phyloP scores from a whole-genome alignment of 768 basidiomycete species.

The Collybia mongolica region DNA sequence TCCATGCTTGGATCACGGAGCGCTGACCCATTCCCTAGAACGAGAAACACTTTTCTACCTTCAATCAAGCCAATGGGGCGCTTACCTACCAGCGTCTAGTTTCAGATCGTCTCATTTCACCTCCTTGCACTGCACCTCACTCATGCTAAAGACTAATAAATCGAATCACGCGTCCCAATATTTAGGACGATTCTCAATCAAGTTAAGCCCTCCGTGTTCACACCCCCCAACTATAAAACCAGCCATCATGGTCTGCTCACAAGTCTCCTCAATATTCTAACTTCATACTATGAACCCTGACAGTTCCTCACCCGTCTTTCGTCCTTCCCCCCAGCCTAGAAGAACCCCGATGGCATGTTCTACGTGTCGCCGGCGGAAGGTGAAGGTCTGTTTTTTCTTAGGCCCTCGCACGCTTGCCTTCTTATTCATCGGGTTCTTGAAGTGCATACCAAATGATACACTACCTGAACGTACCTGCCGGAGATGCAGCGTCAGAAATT shows the following conservation, averaged over 20 bases:
- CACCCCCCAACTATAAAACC: conserved; percentile 1
- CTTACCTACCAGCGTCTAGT: background rate
- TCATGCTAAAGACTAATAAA: too few relatives aligned
- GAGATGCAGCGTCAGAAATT: conserved; percentile 35
- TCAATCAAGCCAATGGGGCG: too few relatives aligned
- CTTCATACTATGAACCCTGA: conserved; percentile 36
- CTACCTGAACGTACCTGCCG: conserved; percentile 31
- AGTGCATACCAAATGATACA: conserved; percentile 26
- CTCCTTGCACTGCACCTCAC: too few relatives aligned
- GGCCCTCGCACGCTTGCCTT: background rate
- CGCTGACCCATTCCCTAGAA: too few relatives aligned
- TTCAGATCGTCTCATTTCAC: background rate
- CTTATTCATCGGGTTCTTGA: background rate
- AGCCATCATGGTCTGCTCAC: background rate
- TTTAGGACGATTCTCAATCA: too few relatives aligned
- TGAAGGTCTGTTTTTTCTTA: conserved; percentile 38
- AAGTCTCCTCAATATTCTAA: background rate
- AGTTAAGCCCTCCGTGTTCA: background rate
- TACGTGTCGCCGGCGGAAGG: conserved; percentile 52
- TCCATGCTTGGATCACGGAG: too few relatives aligned
- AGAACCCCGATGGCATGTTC: conserved; percentile 54
- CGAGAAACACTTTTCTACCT: too few relatives aligned
- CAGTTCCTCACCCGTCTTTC: conserved; percentile 47
- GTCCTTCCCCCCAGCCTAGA: conserved; percentile 18
- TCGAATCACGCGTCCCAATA: too few relatives aligned